Evolutionary conservation across 2,329 filamentous ascomycete species (phyloP).

Genomic region (Aureobasidium vineae): DNA sequence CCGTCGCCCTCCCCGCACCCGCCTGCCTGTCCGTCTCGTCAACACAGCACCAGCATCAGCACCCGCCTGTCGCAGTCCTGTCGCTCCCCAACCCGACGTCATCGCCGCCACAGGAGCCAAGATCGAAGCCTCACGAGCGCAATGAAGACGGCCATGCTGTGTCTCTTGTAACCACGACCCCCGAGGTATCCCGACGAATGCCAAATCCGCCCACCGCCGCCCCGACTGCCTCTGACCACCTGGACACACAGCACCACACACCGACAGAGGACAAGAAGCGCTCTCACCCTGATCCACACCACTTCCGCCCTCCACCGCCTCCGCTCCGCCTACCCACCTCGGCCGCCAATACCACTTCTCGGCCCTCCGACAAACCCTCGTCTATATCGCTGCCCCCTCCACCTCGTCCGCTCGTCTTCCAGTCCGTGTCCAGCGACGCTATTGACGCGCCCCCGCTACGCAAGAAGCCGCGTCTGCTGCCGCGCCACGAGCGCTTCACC

Average conservation of each 20-base stretch:
- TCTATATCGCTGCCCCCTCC: not conserved
- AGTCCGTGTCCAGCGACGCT: conserved; percentile 14
- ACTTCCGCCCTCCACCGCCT: conserved; percentile 20
- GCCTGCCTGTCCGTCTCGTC: not conserved
- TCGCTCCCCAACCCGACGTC: conserved; percentile 4
- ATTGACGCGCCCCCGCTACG: conserved; percentile 11
- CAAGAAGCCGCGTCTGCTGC: conserved; percentile 30
- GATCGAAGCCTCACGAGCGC: not conserved
- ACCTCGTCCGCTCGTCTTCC: conserved; percentile 12
- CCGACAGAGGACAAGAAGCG: conserved; percentile 16
- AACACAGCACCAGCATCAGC: not conserved
- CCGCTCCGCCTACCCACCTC: conserved; percentile 14
- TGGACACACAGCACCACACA: not conserved
- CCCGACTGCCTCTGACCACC: conserved; percentile 18
- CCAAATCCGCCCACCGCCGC: not conserved
- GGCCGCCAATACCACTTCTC: not conserved
- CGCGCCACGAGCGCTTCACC: conserved; percentile 31
- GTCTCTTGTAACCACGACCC: not conserved
- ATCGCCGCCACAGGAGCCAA: conserved; percentile 3
- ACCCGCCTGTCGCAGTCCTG: not conserved
- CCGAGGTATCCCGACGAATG: conserved; percentile 21
- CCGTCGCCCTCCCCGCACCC: not conserved
- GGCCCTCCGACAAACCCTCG: not conserved
- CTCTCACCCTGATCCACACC: conserved; percentile 16
- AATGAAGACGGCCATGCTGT: conserved; percentile 16